These are phyloP conservation scores for Paraphoma sp. DNA, from an alignment of 2,329 filamentous ascomycete species.

Conservation along the genomic window DNA sequence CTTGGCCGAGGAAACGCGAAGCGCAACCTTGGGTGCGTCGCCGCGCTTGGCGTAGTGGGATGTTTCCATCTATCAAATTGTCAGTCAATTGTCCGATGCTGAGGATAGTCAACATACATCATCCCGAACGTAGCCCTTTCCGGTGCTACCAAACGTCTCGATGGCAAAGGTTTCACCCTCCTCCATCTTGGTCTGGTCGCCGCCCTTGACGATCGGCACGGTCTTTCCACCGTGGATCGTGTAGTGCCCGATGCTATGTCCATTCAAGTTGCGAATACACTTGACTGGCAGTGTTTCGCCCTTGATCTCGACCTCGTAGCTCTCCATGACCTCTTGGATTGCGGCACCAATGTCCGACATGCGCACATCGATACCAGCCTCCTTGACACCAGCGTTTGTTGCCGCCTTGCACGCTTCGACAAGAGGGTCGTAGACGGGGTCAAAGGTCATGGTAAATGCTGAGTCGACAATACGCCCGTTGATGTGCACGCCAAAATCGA, in stretches of 20 bases:
- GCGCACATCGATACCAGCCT: conserved; percentile 90
- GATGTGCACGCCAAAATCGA: conserved; percentile 75
- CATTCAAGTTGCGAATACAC: conserved; percentile 84
- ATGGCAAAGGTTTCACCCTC: conserved; percentile 95
- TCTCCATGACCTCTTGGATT: conserved; percentile 93
- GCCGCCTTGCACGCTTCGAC: conserved; percentile 71
- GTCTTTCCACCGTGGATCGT: conserved; percentile 92
- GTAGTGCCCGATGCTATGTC: conserved; percentile 88
- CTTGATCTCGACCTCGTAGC: conserved; percentile 85
- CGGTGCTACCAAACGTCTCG: conserved; percentile 94
- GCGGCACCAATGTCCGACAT: conserved; percentile 83
- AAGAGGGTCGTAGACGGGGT: conserved; percentile 72
- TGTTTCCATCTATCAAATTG: conserved; percentile 66
- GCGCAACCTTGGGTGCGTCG: conserved; percentile 76
- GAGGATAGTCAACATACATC: conserved; percentile 62
- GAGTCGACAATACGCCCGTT: conserved; percentile 75
- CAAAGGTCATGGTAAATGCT: conserved; percentile 73
- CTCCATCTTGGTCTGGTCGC: conserved; percentile 94
- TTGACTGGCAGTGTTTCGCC: conserved; percentile 82
- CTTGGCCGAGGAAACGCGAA: conserved; percentile 83
- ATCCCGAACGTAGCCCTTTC: conserved; percentile 84
- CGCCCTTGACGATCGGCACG: conserved; percentile 89
- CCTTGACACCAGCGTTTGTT: conserved; percentile 78
- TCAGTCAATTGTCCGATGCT: not conserved
- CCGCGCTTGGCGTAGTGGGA: conserved; percentile 84